Percentiles rank a stretch among this genome's conserved stretches.
phyloP scores from a whole-genome alignment of 2,329 filamentous ascomycete species.

The Alternaria panax region DNA sequence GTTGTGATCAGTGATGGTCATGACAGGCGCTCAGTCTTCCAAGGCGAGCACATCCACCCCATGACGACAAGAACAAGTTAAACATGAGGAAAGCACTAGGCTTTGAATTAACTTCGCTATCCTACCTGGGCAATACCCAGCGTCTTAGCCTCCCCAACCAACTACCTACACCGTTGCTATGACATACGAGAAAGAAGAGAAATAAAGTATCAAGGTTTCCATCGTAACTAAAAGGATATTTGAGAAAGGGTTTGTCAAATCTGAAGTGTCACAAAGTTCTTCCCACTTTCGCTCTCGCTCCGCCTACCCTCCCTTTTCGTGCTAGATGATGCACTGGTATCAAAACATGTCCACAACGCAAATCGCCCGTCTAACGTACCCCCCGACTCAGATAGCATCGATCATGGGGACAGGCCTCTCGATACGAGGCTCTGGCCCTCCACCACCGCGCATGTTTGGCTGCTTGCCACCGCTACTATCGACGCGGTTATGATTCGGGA shows the following conservation, averaged over 20 bases:
- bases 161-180: constrained; percentile 33
- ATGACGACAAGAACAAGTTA: constrained; percentile 11
- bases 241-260: constrained; percentile 40
- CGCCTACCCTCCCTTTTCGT: constrained; percentile 31
- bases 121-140: constrained; percentile 25
- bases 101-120: constrained; percentile 39
- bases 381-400: constrained; percentile 29
- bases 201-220: constrained; percentile 37
- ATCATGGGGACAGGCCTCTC: constrained; percentile 33
- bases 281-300: constrained; percentile 15
- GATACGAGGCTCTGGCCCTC: constrained; percentile 27
- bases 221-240: constrained; percentile 48
- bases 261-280: constrained; percentile 33
- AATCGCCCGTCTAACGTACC: constrained; percentile 1
- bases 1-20: no score
- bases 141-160: constrained; percentile 28
- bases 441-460: not conserved
- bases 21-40: not conserved
- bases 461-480: constrained; percentile 39
- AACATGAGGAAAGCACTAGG: constrained; percentile 10
- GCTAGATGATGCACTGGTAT: constrained; percentile 51
- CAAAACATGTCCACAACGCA: constrained; percentile 39
- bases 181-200: constrained; percentile 42
- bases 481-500: constrained; percentile 42
- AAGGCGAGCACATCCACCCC: not conserved